Evolutionary conservation across 2,329 filamentous ascomycete genomes (phyloP).

Genomic region (Scedosporium boydii): DNA sequence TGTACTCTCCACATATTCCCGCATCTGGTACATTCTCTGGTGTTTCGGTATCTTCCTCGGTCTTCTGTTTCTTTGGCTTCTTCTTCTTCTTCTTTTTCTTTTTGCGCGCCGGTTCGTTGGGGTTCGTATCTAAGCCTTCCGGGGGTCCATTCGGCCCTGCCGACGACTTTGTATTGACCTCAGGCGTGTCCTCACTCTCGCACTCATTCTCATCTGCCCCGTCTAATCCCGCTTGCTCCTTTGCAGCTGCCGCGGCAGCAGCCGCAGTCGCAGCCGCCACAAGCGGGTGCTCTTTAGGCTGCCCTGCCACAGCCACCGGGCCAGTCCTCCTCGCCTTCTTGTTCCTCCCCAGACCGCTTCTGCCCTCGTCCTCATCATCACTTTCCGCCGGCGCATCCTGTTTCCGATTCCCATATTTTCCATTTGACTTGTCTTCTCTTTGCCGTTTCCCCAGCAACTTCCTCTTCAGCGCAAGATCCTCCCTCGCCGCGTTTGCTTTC

Average conservation of each 20-base stretch:
- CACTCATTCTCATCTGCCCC: too few species aligned
- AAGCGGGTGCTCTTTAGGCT: background rate
- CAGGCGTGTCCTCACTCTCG: too few species aligned
- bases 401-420: conserved; percentile 2
- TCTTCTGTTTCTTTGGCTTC: conserved; percentile 12
- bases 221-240: background rate
- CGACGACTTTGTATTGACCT: background rate
- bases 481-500: conserved; percentile 13
- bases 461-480: conserved; percentile 21
- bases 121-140: background rate
- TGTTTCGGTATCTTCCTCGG: conserved; percentile 9
- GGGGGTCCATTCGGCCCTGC: background rate
- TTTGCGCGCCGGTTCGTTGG: conserved; percentile 7
- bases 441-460: conserved; percentile 17
- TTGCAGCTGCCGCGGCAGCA: background rate
- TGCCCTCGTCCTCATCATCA: conserved; percentile 23
- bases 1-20: background rate
- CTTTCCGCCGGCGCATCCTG: conserved; percentile 18
- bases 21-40: background rate
- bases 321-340: conserved; percentile 19
- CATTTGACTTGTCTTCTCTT: conserved; percentile 6
- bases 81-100: conserved; percentile 18
- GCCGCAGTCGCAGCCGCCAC: background rate
- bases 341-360: conserved; percentile 27
- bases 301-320: background rate